Conservation (phyloP, 2,329 filamentous ascomycete species). For the Fusarium abutilonis region DNA sequence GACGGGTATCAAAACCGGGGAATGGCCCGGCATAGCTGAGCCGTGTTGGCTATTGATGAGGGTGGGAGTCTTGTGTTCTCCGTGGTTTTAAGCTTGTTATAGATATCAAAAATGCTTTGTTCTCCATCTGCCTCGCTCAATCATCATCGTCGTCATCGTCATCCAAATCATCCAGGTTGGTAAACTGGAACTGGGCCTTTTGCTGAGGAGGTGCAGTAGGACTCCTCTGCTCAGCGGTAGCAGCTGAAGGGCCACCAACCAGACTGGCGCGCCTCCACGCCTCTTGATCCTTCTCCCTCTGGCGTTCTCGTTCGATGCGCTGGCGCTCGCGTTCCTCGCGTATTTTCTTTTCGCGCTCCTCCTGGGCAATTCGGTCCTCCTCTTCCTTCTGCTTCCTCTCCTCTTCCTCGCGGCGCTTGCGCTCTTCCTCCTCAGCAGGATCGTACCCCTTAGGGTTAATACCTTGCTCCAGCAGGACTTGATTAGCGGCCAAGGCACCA, state of each 20-base stretch:
- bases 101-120: conserved; percentile 21
- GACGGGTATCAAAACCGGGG: conserved; percentile 28
- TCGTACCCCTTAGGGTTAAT: conserved; percentile 70
- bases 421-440: conserved; percentile 64
- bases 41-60: conserved; percentile 29
- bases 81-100: conserved; percentile 29
- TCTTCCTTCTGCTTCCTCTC: conserved; percentile 59
- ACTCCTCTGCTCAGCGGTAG: conserved; percentile 42
- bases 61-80: conserved; percentile 19
- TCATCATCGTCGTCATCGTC: conserved; percentile 55
- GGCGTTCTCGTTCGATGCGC: conserved; percentile 56
- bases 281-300: conserved; percentile 55
- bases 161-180: conserved; percentile 63
- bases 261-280: conserved; percentile 55
- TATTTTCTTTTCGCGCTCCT: conserved; percentile 56
- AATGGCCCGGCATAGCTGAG: conserved; percentile 19
- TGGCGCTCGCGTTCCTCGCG: conserved; percentile 53
- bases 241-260: conserved; percentile 41
- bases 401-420: conserved; percentile 62
- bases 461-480: conserved; percentile 69
- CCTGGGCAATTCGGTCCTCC: conserved; percentile 57
- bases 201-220: conserved; percentile 50
- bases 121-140: conserved; percentile 21
- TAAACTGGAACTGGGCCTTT: conserved; percentile 65
- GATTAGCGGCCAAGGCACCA: conserved; percentile 73